These are phyloP conservation scores for Eucalyptus polyanthemos DNA, from an alignment of 345 rosid genomes.

Conservation along the genomic window DNA sequence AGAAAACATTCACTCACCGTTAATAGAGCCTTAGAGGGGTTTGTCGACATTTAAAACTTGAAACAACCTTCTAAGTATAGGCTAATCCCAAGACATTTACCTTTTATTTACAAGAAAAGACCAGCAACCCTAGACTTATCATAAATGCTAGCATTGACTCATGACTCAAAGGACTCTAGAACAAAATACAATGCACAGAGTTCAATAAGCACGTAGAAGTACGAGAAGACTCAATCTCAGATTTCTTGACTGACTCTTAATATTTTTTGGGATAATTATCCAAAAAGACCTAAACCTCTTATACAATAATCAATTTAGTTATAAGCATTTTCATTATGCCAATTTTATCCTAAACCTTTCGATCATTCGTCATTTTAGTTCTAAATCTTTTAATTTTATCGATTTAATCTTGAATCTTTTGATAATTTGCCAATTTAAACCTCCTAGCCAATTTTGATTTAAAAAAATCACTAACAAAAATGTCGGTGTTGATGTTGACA, in stretches of 20 bases:
- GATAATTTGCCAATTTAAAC: no score
- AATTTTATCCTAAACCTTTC: fast-evolving
- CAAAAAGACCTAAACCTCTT: fast-evolving
- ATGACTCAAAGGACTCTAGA: not conserved
- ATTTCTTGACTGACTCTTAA: not conserved
- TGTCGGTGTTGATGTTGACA: fast-evolving
- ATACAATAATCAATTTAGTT: fast-evolving
- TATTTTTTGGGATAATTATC: no score
- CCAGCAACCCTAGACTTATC: not conserved
- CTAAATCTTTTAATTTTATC: fast-evolving
- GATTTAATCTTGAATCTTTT: no score
- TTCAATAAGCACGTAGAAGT: not conserved
- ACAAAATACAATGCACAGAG: no score
- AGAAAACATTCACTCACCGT: not conserved
- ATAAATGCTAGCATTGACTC: not conserved
- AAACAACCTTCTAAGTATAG: not conserved
- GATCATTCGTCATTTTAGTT: no score
- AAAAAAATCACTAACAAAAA: no score
- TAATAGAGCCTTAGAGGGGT: not conserved
- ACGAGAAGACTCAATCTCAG: not conserved
- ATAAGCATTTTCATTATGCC: fast-evolving
- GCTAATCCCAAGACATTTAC: not conserved
- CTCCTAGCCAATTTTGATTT: no score
- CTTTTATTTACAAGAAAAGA: not conserved
- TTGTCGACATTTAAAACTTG: not conserved